These are phyloP conservation scores for Croton laevigatus DNA, from an alignment of 441 rosid species.

Conservation along the genomic window DNA sequence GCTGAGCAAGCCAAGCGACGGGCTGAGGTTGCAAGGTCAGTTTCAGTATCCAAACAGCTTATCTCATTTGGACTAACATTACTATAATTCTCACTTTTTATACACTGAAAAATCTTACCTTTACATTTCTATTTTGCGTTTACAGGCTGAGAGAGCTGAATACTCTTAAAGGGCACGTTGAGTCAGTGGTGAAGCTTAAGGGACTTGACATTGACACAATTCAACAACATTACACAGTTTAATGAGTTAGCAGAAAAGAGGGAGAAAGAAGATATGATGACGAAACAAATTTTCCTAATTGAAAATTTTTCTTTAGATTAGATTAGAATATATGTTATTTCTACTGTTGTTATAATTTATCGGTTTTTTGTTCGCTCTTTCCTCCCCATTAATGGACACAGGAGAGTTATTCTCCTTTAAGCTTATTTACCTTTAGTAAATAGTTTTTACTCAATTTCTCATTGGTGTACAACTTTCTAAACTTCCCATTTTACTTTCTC, in stretches of 20 bases:
- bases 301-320: conserved; percentile 12
- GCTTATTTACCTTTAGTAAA: too few species aligned
- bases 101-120: too few species aligned
- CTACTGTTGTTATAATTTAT: conserved; percentile 1
- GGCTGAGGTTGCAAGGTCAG: conserved; percentile 87
- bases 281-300: conserved; percentile 18
- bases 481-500: background rate
- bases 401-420: conserved; percentile 15
- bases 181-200: conserved; percentile 76
- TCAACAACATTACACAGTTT: conserved; percentile 84
- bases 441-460: background rate
- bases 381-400: background rate
- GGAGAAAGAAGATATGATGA: conserved; percentile 22
- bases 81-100: too few species aligned
- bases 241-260: background rate
- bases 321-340: conserved; percentile 17
- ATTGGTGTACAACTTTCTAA: background rate
- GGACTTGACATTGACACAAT: conserved; percentile 78
- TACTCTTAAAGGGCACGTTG: conserved; percentile 74
- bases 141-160: conserved; percentile 73
- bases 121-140: background rate
- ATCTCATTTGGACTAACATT: too few species aligned
- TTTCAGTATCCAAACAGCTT: too few species aligned
- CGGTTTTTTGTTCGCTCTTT: too few species aligned
- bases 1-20: conserved; percentile 92